These are phyloP conservation scores for Recurvomyces mirabilis DNA, from an alignment of 495 filamentous ascomycete genomes.

Conservation along the genomic window DNA sequence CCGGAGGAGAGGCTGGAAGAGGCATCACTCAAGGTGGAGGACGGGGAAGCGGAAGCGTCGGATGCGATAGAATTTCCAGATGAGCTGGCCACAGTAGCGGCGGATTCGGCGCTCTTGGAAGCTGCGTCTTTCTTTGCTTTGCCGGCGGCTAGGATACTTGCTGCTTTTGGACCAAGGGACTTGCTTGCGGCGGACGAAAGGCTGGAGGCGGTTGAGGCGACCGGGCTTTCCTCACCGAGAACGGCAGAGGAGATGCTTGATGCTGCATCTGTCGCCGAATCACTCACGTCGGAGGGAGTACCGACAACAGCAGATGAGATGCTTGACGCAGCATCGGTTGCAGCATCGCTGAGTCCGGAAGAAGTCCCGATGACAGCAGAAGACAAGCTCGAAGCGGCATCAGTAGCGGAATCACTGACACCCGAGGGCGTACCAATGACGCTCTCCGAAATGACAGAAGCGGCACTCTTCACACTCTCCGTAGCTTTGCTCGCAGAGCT, in stretches of 20 bases:
- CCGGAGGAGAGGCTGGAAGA: constrained; percentile 12
- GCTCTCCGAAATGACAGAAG: too few species aligned
- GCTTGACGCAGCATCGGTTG: background rate
- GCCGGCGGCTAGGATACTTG: constrained; percentile 14
- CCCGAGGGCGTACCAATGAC: background rate
- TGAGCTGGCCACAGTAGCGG: constrained; percentile 11
- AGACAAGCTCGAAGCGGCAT: background rate
- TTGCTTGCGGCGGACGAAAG: background rate
- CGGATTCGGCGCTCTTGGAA: constrained; percentile 24
- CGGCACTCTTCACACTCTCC: background rate
- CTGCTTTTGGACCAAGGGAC: constrained; percentile 10
- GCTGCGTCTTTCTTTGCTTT: constrained; percentile 15
- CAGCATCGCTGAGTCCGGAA: background rate
- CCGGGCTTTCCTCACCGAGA: too few species aligned
- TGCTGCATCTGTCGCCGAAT: constrained; percentile 15
- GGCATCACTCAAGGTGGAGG: constrained; percentile 9
- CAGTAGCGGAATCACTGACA: background rate
- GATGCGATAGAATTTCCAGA: background rate
- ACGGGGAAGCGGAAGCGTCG: background rate
- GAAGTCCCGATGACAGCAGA: background rate
- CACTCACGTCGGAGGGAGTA: constrained; percentile 16
- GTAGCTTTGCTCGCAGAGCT: background rate
- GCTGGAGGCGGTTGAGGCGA: background rate
- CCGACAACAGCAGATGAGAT: background rate
- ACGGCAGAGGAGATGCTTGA: constrained; percentile 16